Conservation (phyloP, 805 yeast species). For the Saccharomycopsis babjevae region DNA sequence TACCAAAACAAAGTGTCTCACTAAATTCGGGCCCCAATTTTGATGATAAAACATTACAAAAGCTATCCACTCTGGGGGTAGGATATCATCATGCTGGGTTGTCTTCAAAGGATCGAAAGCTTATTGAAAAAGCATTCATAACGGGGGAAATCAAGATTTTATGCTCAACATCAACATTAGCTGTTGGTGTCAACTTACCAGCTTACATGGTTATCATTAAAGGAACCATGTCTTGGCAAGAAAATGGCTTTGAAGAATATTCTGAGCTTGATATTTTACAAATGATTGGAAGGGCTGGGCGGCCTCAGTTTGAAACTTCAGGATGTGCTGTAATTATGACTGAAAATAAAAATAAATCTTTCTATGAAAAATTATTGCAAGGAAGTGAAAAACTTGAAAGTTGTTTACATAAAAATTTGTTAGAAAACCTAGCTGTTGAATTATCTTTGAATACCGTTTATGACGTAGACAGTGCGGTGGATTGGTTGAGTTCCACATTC, state of each 20-base stretch:
- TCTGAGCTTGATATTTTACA: constrained; percentile 46
- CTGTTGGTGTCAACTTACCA: constrained; percentile 53
- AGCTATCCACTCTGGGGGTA: constrained; percentile 28
- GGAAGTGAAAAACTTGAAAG: constrained; percentile 41
- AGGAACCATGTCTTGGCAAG: constrained; percentile 51
- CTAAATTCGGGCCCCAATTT: constrained; percentile 2
- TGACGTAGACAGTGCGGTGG: constrained; percentile 29
- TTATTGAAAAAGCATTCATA: constrained; percentile 36
- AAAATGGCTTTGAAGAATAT: constrained; percentile 41
- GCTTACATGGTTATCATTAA: constrained; percentile 52
- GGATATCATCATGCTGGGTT: constrained; percentile 55
- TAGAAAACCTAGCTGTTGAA: constrained; percentile 37
- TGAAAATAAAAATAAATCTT: constrained; percentile 24
- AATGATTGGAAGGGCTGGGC: constrained; percentile 60
- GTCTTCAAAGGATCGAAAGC: constrained; percentile 34
- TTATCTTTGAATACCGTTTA: constrained; percentile 32
- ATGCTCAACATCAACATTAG: constrained; percentile 51
- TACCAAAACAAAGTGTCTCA: background rate
- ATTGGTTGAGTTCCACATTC: constrained; percentile 41
- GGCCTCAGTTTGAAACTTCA: constrained; percentile 45
- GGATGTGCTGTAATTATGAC: constrained; percentile 45
- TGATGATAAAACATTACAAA: constrained; percentile 25
- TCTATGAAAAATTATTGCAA: constrained; percentile 33
- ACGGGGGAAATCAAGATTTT: constrained; percentile 34
- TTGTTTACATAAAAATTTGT: constrained; percentile 30